Evolutionary conservation across 1,139 yeast species (phyloP).

Genomic region (Pichia terricola): DNA sequence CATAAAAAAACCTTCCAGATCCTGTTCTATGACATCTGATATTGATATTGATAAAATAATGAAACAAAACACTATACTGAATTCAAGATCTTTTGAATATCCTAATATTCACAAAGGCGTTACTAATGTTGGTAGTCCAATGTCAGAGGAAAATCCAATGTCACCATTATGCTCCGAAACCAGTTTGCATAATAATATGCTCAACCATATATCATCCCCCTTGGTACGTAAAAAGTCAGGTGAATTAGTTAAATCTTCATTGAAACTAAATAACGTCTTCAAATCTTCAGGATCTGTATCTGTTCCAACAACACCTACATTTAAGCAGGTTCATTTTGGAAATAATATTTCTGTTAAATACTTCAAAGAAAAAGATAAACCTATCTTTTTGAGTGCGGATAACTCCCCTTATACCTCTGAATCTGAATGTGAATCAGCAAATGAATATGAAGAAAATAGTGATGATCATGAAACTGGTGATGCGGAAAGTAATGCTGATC

Average conservation of each 20-base stretch:
- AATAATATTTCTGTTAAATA: slow-evolving; percentile 60
- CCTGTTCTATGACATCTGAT: slow-evolving; percentile 13
- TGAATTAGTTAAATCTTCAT: slow-evolving; percentile 66
- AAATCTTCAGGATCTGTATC: slow-evolving; percentile 37
- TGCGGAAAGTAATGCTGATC: background rate
- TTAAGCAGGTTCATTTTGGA: slow-evolving; percentile 70
- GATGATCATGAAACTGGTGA: background rate
- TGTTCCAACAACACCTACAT: slow-evolving; percentile 58
- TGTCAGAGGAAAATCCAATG: background rate
- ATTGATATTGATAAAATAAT: slow-evolving; percentile 17
- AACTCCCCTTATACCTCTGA: slow-evolving; percentile 43
- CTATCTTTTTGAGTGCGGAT: slow-evolving; percentile 61
- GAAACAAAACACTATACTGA: slow-evolving; percentile 23
- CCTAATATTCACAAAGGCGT: background rate
- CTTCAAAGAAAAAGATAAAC: slow-evolving; percentile 63
- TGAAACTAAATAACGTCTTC: slow-evolving; percentile 38
- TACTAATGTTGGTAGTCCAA: background rate
- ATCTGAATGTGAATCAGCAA: slow-evolving; percentile 24
- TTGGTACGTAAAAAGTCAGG: slow-evolving; percentile 33
- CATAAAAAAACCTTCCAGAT: slow-evolving; percentile 22
- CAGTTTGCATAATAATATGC: background rate
- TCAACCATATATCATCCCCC: slow-evolving; percentile 14
- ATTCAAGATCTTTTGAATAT: slow-evolving; percentile 10
- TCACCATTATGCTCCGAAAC: slow-evolving; percentile 5
- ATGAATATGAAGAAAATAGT: slow-evolving; percentile 13